Evolutionary conservation across 2,329 filamentous ascomycete genomes (phyloP), one percentile per base, ranked within the genome.

Genomic region (Fusarium chlamydosporum): DNA sequence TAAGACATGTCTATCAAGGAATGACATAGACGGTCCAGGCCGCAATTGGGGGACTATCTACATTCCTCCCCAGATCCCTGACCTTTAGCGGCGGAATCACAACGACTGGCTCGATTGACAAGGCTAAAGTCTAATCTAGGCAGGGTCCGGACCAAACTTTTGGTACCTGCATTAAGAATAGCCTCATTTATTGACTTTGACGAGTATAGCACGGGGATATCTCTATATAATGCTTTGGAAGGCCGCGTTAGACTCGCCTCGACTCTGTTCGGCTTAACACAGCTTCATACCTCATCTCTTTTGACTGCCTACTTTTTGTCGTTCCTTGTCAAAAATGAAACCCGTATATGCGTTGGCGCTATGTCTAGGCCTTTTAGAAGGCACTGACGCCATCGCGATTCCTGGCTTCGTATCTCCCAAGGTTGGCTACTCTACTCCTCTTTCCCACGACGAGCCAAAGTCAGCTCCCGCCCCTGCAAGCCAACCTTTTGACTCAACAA

Each of bases 11-110:
- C 16, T 7, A 8, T 31, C 15, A 23, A 60, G 61, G 61, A 65
- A 65, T 65, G 61, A 54, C n/a, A 42, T 31, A 29, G 13, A 42
- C 12, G 61, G 35, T 43, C 61, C 46, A 65, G 61, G 61, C 61
- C 37, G 18, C 29, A n/a, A 35, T 18, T 38, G 16, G 41, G 50
- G 5, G 18, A 26, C n/a, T 5, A 18, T 29, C 5, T 20, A 10
- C 61, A 65, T 65, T 65, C 61, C 61, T 65, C n/a, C 31, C 2
- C 16, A 27, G 10, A 37, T 56, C n/a, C 42, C 42, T 48, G 42
- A 46, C 23, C 23, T 50, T 26, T 56, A 34, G 37, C 37, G 40
- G 26, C 26, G 26, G 40, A 45, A 40, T 26, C 34, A 27, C 46
- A 18, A 26, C 38, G 47, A 38, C 55, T 31, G 9, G 18, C 16